Evolutionary conservation across 1,139 yeast genomes (phyloP), one percentile per base, ranked within the genome.

Genomic region (Geotrichum cucujoidarum): DNA sequence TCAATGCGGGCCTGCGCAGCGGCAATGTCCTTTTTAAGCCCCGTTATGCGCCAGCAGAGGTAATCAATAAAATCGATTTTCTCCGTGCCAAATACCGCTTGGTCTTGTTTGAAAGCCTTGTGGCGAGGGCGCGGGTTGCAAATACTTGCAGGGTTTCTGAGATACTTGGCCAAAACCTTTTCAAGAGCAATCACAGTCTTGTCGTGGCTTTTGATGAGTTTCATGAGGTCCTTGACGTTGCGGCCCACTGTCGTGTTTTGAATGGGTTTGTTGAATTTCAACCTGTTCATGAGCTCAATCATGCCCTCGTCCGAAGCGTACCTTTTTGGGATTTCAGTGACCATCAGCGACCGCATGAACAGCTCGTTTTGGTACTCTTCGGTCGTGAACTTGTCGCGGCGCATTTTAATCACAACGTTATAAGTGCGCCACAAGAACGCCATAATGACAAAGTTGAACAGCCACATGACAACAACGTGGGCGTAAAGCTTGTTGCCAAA

Each of bases 391-490:
- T 56, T 57, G 7, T 47, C 48, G 14, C 63, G 58, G 3, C 71
- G 58, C 38, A 68, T 53, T 1, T 51, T 45, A 13, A 67, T 55
- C 8, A 69, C 60, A 24, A 58, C 55, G 20, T 53, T 37, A 47
- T 59, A 66, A 45, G 62, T 66, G 31, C 47, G 43, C 63, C 65
- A 65, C 32, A 69, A 52, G 41, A 66, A 58, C 25, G 46, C 45
- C 40, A 64, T 48, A 11, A 68, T 63, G 1, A 63, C 51, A 30
- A 49, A 37, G 30, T 61, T 60, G 37, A 62, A 55, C 22, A 57
- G 52, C 58, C 67, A 70, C 4, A 67, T 67, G 21, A 68, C 53
- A 18, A 60, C 65, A 4, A 67, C 64, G 43, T 70, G 73, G 20
- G 69, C 63, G 2, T 58, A 53, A 50, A 69, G 55, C 20, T 69